Evolutionary conservation across 805 yeast species (phyloP).

Genomic region (Kazachstania bromeliacearum): DNA sequence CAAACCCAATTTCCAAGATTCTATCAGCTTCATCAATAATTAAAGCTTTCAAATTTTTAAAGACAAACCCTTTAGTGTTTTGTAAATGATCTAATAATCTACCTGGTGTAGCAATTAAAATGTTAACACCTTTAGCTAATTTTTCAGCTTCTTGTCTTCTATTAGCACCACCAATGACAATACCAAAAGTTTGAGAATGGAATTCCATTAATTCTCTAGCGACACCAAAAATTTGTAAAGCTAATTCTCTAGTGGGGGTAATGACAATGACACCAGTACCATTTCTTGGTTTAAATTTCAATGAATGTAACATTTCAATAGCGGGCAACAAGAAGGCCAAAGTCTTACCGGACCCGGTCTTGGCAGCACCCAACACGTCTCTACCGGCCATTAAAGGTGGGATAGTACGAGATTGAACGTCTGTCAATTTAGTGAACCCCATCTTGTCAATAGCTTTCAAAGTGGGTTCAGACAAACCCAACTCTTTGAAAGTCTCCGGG

Average conservation of each 20-base stretch:
- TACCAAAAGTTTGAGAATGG: conserved; percentile 90
- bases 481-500: conserved; percentile 7
- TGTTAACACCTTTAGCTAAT: conserved; percentile 83
- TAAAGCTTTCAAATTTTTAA: conserved; percentile 87
- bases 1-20: conserved; percentile 94
- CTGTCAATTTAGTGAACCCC: conserved; percentile 91
- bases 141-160: conserved; percentile 97
- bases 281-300: conserved; percentile 93
- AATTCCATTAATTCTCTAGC: conserved; percentile 86
- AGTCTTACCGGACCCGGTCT: conserved; percentile 98
- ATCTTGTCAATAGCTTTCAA: conserved; percentile 68
- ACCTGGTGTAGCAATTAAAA: conserved; percentile 95
- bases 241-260: conserved; percentile 96
- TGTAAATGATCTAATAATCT: conserved; percentile 93
- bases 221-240: conserved; percentile 95
- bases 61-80: conserved; percentile 87
- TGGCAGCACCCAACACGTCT: conserved; percentile 98
- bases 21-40: conserved; percentile 98
- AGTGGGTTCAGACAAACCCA: conserved; percentile 74
- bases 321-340: conserved; percentile 94
- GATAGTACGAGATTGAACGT: conserved; percentile 89
- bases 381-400: conserved; percentile 95
- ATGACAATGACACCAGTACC: conserved; percentile 96
- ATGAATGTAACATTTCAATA: conserved; percentile 77
- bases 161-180: conserved; percentile 97